Base-by-base conservation (phyloP, 2,329 filamentous ascomycete genomes). In the Ophiocordyceps sinensis region DNA sequence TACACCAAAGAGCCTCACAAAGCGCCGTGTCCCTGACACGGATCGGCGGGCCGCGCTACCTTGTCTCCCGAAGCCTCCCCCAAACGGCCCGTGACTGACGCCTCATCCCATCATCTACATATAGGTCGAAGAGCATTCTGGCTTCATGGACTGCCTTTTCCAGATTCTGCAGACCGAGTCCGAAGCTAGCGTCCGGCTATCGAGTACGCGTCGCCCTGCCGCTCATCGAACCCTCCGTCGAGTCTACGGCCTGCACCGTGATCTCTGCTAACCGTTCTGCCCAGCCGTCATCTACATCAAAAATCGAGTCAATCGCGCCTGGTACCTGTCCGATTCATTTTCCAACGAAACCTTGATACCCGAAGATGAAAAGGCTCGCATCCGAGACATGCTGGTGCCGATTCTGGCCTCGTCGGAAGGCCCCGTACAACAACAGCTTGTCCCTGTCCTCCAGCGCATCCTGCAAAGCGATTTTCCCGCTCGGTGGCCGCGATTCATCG, bases 241-340 rank as follows among this genome's bases (percentile, higher is more conserved):
- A 17, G 9, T 35, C 14, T 2, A n/a, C 32, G 15, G 17, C 39
- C 13, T 28, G 38, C 21, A n/a, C 21, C 35, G 19, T 11, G 34
- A 35, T 43, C 38, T 50, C 50, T 43, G 50, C 46, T 37, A 34
- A 37, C 41, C 13, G 35, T 37, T 40, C 43, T 38, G 13, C 41
- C 46, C 62, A 95, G 89, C 87, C 56, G 88, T 89, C 57, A 85
- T 98, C 53, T 98, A 96, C 66, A 78, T 96, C 61, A 98, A 98
- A 70, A 96, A 98, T 67, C 83, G 88, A 59, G 83, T 96, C 61
- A 89, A 84, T 61, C 83, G 88, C 58, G 87, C 85, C 54, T 98
- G 91, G 91, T 75, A 81, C 42, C 78, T 76, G 47, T 71, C 73
- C 55, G 85, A 93, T 49, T 82, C 89, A 49, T 79, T 74, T 57